Conservation (phyloP, 2,329 filamentous ascomycete species). For the Ceratocystiopsis sp. region DNA sequence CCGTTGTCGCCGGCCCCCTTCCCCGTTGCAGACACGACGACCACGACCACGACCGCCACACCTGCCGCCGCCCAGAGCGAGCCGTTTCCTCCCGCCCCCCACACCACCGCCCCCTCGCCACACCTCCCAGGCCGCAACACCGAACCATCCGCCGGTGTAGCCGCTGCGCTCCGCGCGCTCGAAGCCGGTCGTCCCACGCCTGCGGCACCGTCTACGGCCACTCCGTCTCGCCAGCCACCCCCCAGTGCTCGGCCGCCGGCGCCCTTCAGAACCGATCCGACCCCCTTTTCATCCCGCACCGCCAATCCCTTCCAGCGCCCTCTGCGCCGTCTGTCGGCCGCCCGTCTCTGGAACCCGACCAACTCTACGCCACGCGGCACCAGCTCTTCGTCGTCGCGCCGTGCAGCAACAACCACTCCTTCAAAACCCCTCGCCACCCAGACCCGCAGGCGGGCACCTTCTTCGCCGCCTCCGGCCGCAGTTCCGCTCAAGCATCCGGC, state of each 20-base stretch:
- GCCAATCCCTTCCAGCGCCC: constrained; percentile 12
- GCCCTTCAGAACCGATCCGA: constrained; percentile 23
- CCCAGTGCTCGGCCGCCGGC: constrained; percentile 14
- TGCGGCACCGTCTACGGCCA: background rate
- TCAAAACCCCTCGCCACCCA: background rate
- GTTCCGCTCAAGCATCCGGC: constrained; percentile 30
- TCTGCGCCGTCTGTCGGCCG: constrained; percentile 25
- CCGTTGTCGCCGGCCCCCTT: constrained; percentile 1
- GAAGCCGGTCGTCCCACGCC: background rate
- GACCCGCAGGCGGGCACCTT: constrained; percentile 28
- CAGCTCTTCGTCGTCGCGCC: constrained; percentile 4
- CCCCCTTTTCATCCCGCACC: constrained; percentile 13
- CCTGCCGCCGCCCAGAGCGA: constrained; percentile 1
- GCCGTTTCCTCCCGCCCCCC: constrained; percentile 5
- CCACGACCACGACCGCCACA: background rate
- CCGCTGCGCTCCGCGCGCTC: background rate
- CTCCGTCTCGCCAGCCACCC: constrained; percentile 1
- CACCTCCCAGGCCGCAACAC: too few relatives aligned
- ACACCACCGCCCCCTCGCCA: background rate
- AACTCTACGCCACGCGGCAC: constrained; percentile 36
- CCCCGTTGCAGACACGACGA: background rate
- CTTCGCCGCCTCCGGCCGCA: constrained; percentile 34
- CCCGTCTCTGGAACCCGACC: constrained; percentile 43
- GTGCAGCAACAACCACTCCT: constrained; percentile 1
- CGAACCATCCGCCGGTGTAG: background rate